Percentiles rank a stretch among this genome's conserved stretches.
Evolutionary conservation across 2,329 filamentous ascomycete genomes (phyloP).

Genomic region (Raffaelea arxii): DNA sequence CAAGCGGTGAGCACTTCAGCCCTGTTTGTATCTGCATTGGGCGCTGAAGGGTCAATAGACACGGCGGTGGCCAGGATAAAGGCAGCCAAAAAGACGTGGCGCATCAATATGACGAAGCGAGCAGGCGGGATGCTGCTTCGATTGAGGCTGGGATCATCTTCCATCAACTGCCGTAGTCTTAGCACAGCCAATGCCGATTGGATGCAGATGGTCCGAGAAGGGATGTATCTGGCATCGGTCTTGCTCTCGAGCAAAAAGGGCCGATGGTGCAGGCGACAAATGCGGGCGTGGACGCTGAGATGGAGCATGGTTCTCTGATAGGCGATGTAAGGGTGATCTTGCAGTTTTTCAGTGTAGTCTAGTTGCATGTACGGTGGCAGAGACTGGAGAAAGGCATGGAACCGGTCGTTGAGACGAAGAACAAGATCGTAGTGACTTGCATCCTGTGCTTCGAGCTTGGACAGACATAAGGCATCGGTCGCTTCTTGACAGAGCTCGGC

Average conservation of each 20-base stretch:
- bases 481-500: background rate
- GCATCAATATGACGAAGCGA: background rate
- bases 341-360: background rate
- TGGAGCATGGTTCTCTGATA: background rate
- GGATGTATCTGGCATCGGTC: background rate
- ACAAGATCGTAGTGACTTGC: background rate
- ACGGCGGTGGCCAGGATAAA: background rate
- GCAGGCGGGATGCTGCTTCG: background rate
- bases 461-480: background rate
- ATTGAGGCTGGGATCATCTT: background rate
- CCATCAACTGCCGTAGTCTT: background rate
- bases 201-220: background rate
- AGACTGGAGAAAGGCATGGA: background rate
- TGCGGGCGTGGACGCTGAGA: background rate
- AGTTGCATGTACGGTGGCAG: background rate
- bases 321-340: background rate
- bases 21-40: background rate
- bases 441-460: background rate
- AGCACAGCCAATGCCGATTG: background rate
- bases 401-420: background rate
- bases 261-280: background rate
- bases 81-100: background rate
- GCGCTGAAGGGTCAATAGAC: background rate
- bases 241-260: background rate
- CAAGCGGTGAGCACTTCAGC: background rate